Percentiles rank a stretch among this genome's conserved stretches.
Conservation (phyloP, 1,284 basidiomycete genomes). For the Takashimella koratensis region DNA sequence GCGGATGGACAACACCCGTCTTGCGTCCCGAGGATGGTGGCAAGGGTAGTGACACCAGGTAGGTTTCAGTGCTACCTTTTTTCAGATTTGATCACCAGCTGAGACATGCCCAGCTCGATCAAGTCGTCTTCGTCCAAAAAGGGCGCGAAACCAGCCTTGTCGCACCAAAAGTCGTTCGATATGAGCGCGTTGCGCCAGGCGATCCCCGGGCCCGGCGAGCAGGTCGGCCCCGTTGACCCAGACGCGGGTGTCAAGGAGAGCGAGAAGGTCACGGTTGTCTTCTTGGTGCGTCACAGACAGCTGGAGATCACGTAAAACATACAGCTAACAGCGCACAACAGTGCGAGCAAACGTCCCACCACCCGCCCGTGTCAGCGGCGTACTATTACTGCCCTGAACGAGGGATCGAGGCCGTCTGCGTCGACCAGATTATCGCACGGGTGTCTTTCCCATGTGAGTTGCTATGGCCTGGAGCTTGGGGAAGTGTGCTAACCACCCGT, state of each 20-base stretch:
- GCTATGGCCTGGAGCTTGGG: slow-evolving; percentile 6
- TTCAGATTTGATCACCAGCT: not conserved
- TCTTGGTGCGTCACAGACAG: slow-evolving; percentile 55
- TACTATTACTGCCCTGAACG: slow-evolving; percentile 72
- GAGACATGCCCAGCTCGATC: slow-evolving; percentile 34
- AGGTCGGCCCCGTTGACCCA: slow-evolving; percentile 39
- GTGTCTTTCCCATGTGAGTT: slow-evolving; percentile 68
- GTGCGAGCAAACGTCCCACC: slow-evolving; percentile 89
- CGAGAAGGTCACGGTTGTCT: slow-evolving; percentile 62
- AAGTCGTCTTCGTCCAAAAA: slow-evolving; percentile 29
- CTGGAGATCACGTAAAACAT: no score
- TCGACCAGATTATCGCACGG: slow-evolving; percentile 88
- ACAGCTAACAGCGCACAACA: no score
- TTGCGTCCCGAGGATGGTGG: slow-evolving; percentile 42
- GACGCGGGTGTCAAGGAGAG: slow-evolving; percentile 49
- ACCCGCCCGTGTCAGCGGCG: slow-evolving; percentile 90
- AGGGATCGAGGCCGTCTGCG: slow-evolving; percentile 65
- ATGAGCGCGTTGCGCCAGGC: slow-evolving; percentile 13
- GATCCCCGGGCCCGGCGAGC: slow-evolving; percentile 45
- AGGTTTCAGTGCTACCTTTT: no score
- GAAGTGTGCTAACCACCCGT: slow-evolving; percentile 1
- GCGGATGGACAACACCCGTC: slow-evolving; percentile 45
- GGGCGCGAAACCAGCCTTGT: slow-evolving; percentile 13
- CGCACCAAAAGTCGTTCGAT: slow-evolving; percentile 8
- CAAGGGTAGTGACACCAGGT: slow-evolving; percentile 33